Evolutionary conservation across 2,329 filamentous ascomycete genomes (phyloP).

Genomic region (Ustulina deusta): DNA sequence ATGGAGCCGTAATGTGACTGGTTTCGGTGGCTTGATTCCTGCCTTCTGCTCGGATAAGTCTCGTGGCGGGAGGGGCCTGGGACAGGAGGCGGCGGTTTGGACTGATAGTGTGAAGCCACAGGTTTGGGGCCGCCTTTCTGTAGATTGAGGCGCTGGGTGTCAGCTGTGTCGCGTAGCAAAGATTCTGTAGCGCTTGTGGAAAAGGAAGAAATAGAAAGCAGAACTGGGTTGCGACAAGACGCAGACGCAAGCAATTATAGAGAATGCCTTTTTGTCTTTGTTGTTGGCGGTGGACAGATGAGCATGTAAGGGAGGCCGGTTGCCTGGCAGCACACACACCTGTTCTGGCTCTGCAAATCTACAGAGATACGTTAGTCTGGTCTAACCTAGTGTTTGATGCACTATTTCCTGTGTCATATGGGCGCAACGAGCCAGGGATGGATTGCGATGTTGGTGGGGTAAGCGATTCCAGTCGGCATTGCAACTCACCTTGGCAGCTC

Average conservation of each 20-base stretch:
- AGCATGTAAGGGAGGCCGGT: not conserved
- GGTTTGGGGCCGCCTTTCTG: conserved; percentile 44
- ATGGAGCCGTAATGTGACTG: conserved; percentile 37
- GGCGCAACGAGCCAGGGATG: conserved; percentile 13
- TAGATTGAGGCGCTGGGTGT: conserved; percentile 26
- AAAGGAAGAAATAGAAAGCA: conserved; percentile 2
- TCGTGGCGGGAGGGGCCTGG: conserved; percentile 53
- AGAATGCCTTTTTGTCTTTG: not conserved
- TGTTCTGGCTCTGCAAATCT: conserved; percentile 66
- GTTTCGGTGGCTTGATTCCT: conserved; percentile 36
- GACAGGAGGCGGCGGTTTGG: conserved; percentile 60
- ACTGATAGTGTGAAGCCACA: conserved; percentile 59
- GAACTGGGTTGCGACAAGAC: conserved; percentile 2
- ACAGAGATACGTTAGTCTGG: conserved; percentile 32
- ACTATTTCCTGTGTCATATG: conserved; percentile 11
- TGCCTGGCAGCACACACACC: conserved; percentile 47
- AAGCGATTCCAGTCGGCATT: conserved; percentile 17
- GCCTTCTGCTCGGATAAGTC: conserved; percentile 44
- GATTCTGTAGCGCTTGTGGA: not conserved
- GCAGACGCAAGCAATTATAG: conserved; percentile 1
- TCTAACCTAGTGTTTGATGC: conserved; percentile 34
- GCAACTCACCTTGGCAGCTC: conserved; percentile 85
- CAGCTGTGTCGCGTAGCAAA: conserved; percentile 26
- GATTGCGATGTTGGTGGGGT: conserved; percentile 47
- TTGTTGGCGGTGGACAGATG: conserved; percentile 2